phyloP scores from a whole-genome alignment of 129 eudicot genomes.

The Arctium lappa region DNA sequence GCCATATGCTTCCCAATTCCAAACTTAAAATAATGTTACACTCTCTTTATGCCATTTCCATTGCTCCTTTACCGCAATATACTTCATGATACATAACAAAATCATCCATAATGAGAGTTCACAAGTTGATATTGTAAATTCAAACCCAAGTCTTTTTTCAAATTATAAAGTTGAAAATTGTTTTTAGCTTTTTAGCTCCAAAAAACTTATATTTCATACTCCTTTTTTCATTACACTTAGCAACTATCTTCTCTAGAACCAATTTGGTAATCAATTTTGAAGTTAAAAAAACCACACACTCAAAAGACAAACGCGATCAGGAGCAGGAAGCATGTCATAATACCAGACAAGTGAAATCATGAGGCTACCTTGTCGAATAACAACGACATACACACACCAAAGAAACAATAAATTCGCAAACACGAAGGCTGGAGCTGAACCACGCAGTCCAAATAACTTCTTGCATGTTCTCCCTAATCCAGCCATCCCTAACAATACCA shows the following conservation, averaged over 20 bases:
- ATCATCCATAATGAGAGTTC: not conserved
- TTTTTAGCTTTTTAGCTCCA: not conserved
- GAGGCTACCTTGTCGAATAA: constrained; percentile 47
- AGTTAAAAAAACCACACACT: not conserved
- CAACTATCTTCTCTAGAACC: not conserved
- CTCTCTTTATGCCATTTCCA: not conserved
- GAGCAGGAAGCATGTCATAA: not conserved
- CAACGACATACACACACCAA: constrained; percentile 51
- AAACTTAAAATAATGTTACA: not conserved
- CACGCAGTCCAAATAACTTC: constrained; percentile 41
- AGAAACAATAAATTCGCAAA: constrained; percentile 43
- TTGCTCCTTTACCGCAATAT: not conserved
- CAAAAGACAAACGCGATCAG: not conserved
- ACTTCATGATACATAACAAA: not conserved
- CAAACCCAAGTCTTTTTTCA: not conserved
- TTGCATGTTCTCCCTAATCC: constrained; percentile 45
- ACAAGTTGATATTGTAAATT: not conserved
- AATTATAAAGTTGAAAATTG: not conserved
- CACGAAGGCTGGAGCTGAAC: constrained; percentile 61
- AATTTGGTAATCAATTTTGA: not conserved
- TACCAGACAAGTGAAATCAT: not conserved
- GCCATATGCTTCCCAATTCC: not conserved
- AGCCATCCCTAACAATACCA: constrained; percentile 38
- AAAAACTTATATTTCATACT: not conserved
- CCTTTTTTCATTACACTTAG: not conserved